phyloP scores from a whole-genome alignment of 768 basidiomycete genomes.

The Psilocybe azurescens region DNA sequence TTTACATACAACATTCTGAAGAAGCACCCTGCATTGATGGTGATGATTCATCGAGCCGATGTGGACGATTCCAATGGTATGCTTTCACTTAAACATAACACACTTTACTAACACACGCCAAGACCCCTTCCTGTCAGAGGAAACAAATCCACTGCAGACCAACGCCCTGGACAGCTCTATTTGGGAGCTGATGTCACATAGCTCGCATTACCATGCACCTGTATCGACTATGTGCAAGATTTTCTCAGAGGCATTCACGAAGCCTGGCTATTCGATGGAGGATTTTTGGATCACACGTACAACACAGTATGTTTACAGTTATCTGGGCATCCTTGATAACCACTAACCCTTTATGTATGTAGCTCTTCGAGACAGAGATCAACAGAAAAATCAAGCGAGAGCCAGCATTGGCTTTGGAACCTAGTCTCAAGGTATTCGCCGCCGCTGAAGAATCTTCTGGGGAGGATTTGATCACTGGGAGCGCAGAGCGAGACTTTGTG shows the following conservation, averaged over 20 bases:
- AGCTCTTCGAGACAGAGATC: slow-evolving; percentile 89
- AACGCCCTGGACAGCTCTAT: slow-evolving; percentile 85
- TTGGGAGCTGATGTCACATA: slow-evolving; percentile 89
- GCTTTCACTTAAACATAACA: not conserved
- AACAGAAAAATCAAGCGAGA: slow-evolving; percentile 83
- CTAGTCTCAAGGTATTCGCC: slow-evolving; percentile 35
- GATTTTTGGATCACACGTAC: slow-evolving; percentile 97
- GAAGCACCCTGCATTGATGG: slow-evolving; percentile 89
- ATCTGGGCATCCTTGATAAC: slow-evolving; percentile 1
- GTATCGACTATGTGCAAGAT: slow-evolving; percentile 90
- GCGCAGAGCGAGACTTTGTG: slow-evolving; percentile 12
- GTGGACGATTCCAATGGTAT: slow-evolving; percentile 43
- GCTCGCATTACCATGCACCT: slow-evolving; percentile 81
- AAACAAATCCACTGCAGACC: slow-evolving; percentile 77
- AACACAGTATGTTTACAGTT: slow-evolving; percentile 56
- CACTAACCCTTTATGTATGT: not conserved
- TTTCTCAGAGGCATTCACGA: slow-evolving; percentile 93
- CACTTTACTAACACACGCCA: not conserved
- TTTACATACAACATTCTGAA: slow-evolving; percentile 96
- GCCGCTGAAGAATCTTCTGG: slow-evolving; percentile 7
- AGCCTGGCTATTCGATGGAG: slow-evolving; percentile 87
- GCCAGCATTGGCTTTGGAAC: slow-evolving; percentile 58
- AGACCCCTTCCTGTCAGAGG: slow-evolving; percentile 73
- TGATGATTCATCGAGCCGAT: slow-evolving; percentile 81
- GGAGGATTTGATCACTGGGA: not conserved